Base-by-base conservation (phyloP, 2,329 filamentous ascomycete species). In the Scolecobasidium constrictum region DNA sequence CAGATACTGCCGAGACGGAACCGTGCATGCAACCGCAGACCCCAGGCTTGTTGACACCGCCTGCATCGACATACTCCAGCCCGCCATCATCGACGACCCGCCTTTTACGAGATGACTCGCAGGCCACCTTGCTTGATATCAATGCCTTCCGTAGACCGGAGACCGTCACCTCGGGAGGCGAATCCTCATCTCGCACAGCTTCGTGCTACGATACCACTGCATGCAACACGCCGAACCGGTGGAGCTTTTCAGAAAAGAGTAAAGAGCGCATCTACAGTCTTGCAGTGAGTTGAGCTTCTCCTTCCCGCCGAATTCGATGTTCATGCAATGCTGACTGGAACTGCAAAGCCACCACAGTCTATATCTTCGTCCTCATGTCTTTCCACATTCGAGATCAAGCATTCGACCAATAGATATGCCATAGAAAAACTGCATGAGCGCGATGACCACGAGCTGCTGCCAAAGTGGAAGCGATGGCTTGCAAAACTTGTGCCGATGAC, bases 371-470 rank as follows among this genome's bases (percentile, higher is more conserved):
- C 23, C 23, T 31, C 38, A 11, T 31, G 38, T 31, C n/a, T 31
- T 9, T 31, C 26, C n/a, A 9, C 26, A n/a, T 41, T 41, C 23
- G 75, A 78, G 48, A 73, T 68, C 20, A 62, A 63, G 39, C 72
- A 66, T 3, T 54, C 17, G 16, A 33, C 35, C 17, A 38, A n/a
- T n/a, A 31, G 28, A 13, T 37, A 43, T 16, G 34, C 31, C 19
- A 37, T 43, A 13, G 31, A 35, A 4, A 37, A 36, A 43, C 21
- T 44, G 12, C 42, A 42, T 33, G 53, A 60, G 22, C 56, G 61
- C 20, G 61, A 64, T 41, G 61, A 64, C 47, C 51, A 49, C 11
- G 61, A 61, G 5, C 60, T 55, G 44, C 54, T 61, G 52, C 54
- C 56, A 40, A 56, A 55, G 38, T 62, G 57, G 57, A 62, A 59